Evolutionary conservation across 345 rosid species (phyloP), one percentile per base, ranked within the genome.

Genomic region (Camelina sativa): DNA sequence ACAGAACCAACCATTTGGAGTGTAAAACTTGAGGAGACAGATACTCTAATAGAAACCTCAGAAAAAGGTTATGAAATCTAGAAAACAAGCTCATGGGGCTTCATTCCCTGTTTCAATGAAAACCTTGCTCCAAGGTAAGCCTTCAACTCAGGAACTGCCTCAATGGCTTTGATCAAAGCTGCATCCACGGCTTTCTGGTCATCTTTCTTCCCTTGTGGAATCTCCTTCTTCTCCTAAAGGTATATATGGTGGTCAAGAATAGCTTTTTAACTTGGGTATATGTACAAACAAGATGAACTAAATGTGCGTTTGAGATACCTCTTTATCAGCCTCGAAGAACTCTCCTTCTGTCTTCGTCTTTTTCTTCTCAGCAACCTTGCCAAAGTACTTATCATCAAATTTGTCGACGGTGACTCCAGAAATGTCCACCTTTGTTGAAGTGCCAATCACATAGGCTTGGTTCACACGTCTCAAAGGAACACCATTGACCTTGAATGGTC

Each of bases 61-160:
- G 1, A 43, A 3, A 60, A 67, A 40, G 37, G 34, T 22, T 6
- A 32, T n/a, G 44, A 62, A 76, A 25, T 73, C 82, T 89, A 89
- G 82, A 90, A 88, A 50, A 84, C 89, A 61, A 87, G 93, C 79
- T 90, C 95, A 72, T 86, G 91, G 10, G 92, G 95, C 65, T 89
- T 93, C 91, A 87, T 87, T 76, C 93, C 91, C 19, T 89, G 80
- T 76, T 88, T 88, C 11, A 86, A 77, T 15, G 96, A 89, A 67
- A 94, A 93, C 80, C 94, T 85, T 6, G 96, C 90, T 4, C 84
- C 87, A 34, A 93, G 76, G 80, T 89, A 93, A 53, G 85, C 70
- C 82, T 82, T 89, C 84, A 88, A 69, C 61, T 91, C 96, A 4
- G 86, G 86, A 40, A 94, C 88, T 4, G 65, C 79, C 69, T 89